Evolutionary conservation across 1,284 basidiomycete species (phyloP).

Genomic region (Moesziomyces sp.): DNA sequence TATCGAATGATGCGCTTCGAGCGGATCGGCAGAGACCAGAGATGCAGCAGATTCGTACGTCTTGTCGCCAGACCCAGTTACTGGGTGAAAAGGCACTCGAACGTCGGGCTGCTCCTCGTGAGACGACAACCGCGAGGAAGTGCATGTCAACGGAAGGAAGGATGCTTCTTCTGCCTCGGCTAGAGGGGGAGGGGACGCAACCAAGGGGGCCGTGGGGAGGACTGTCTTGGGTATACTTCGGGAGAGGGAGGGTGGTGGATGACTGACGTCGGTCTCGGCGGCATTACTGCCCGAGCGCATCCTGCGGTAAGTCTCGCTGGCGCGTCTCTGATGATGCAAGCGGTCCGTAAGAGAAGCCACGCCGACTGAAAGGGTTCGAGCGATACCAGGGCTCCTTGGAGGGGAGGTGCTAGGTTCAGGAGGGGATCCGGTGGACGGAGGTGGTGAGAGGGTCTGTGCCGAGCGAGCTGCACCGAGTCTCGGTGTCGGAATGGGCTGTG

Average conservation of each 20-base stretch:
- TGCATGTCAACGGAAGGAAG: background rate
- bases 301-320: constrained; percentile 34
- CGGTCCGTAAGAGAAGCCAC: constrained; percentile 29
- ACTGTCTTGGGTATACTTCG: constrained; percentile 17
- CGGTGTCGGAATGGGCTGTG: constrained; percentile 29
- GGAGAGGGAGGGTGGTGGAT: background rate
- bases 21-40: no score
- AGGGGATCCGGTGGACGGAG: constrained; percentile 1
- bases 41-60: no score
- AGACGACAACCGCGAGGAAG: background rate
- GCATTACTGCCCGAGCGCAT: constrained; percentile 30
- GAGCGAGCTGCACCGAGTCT: constrained; percentile 4
- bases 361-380: constrained; percentile 20
- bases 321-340: constrained; percentile 28
- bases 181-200: constrained; percentile 13
- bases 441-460: constrained; percentile 4
- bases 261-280: constrained; percentile 2
- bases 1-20: no score
- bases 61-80: no score
- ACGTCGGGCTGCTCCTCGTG: background rate
- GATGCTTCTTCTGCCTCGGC: constrained; percentile 1
- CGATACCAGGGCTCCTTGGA: constrained; percentile 17
- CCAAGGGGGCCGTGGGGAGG: constrained; percentile 3
- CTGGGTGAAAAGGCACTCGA: no score
- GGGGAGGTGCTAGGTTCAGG: constrained; percentile 17